A percentile compares a stretch with the other conserved stretches of the same genome.
These are phyloP conservation scores for Kodamaea hsintzibuensis DNA, from an alignment of 805 yeast species.

Conservation along the genomic window DNA sequence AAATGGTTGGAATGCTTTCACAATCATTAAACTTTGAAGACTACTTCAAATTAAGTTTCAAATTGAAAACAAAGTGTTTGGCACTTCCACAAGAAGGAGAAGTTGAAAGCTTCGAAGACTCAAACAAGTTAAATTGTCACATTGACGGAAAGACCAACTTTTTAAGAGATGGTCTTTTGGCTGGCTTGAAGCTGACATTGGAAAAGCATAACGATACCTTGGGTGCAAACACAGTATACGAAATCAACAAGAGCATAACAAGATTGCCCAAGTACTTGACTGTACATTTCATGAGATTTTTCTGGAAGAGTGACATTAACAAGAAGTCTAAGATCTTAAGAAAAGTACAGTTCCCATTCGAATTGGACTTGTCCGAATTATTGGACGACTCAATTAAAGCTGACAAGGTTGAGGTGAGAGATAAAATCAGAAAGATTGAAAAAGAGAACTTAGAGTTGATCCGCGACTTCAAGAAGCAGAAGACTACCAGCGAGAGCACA, in stretches of 20 bases:
- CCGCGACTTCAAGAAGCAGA: constrained; percentile 69
- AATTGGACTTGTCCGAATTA: constrained; percentile 82
- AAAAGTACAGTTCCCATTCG: constrained; percentile 93
- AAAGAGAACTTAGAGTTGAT: constrained; percentile 71
- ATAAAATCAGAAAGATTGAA: constrained; percentile 71
- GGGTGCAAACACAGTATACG: constrained; percentile 69
- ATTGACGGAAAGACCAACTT: constrained; percentile 84
- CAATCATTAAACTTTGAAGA: constrained; percentile 52
- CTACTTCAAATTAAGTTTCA: constrained; percentile 65
- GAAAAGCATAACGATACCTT: constrained; percentile 76
- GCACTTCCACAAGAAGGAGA: constrained; percentile 37
- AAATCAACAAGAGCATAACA: constrained; percentile 59
- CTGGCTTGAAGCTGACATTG: constrained; percentile 71
- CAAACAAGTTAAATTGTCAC: constrained; percentile 83
- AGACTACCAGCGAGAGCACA: constrained; percentile 26
- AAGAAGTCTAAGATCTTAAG: constrained; percentile 92
- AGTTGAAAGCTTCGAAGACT: constrained; percentile 42
- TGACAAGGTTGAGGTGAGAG: constrained; percentile 71
- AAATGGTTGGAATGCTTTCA: constrained; percentile 58
- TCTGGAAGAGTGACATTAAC: constrained; percentile 90
- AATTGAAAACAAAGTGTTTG: constrained; percentile 62
- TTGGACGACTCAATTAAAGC: constrained; percentile 74
- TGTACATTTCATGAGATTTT: constrained; percentile 91
- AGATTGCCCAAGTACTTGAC: constrained; percentile 85
- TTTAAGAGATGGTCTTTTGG: constrained; percentile 77